These are phyloP conservation scores for Sanghuangporus weigelae DNA, from an alignment of 1,284 basidiomycete species.

Conservation along the genomic window DNA sequence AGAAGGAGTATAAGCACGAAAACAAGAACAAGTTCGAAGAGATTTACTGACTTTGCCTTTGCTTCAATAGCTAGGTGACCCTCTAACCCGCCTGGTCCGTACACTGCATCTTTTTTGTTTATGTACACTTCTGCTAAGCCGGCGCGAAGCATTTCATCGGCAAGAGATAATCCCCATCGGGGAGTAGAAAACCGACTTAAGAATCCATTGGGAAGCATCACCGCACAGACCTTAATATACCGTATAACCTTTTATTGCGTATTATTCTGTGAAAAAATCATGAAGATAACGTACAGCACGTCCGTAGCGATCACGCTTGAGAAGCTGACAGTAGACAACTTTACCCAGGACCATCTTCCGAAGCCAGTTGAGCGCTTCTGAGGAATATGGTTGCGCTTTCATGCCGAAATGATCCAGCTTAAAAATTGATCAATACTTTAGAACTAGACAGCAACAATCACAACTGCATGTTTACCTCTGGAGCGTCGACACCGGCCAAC, in stretches of 20 bases:
- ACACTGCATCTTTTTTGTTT: slow-evolving; percentile 69
- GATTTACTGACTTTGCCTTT: slow-evolving; percentile 57
- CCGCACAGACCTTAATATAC: slow-evolving; percentile 60
- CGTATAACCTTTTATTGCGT: not conserved
- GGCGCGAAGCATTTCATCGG: slow-evolving; percentile 71
- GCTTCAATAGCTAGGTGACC: slow-evolving; percentile 53
- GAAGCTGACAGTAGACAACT: slow-evolving; percentile 60
- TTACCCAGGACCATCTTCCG: slow-evolving; percentile 50
- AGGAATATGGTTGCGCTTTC: slow-evolving; percentile 63
- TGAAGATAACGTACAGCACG: slow-evolving; percentile 55
- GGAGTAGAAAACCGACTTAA: slow-evolving; percentile 41
- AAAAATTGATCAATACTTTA: not conserved
- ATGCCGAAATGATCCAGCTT: slow-evolving; percentile 78
- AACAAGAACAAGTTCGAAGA: not conserved
- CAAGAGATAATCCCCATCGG: slow-evolving; percentile 47
- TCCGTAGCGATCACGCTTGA: slow-evolving; percentile 76
- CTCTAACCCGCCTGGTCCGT: slow-evolving; percentile 64
- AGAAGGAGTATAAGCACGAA: not conserved
- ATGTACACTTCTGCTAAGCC: slow-evolving; percentile 76
- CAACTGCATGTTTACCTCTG: slow-evolving; percentile 51
- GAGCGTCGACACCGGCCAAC: slow-evolving; percentile 85
- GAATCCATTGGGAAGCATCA: slow-evolving; percentile 41
- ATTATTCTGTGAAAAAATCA: not conserved
- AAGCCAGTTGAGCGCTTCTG: slow-evolving; percentile 72
- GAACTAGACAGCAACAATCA: not conserved